These are phyloP conservation scores for Penicillium longicatenatum DNA, from an alignment of 495 filamentous ascomycete genomes.

Conservation along the genomic window DNA sequence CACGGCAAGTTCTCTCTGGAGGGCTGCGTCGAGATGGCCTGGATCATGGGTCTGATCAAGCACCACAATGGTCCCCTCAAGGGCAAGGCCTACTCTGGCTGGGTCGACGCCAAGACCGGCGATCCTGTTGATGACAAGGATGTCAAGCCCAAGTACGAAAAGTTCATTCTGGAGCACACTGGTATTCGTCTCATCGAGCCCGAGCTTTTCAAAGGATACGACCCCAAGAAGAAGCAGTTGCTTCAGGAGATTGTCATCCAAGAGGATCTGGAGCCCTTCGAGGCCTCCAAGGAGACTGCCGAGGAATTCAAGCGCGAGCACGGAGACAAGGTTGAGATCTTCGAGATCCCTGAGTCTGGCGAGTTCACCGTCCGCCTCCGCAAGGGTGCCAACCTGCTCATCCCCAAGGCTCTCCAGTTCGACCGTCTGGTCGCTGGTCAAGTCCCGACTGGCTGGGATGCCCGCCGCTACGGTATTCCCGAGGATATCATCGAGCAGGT, in stretches of 20 bases:
- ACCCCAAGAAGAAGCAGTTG: constrained; percentile 97
- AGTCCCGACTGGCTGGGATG: constrained; percentile 96
- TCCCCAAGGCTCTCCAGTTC: constrained; percentile 95
- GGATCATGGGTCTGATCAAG: constrained; percentile 99
- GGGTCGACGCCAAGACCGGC: constrained; percentile 92
- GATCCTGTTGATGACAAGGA: constrained; percentile 99
- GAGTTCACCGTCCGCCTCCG: constrained; percentile 92
- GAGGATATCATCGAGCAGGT: constrained; percentile 98
- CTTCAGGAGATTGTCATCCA: constrained; percentile 96
- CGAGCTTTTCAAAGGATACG: constrained; percentile 95
- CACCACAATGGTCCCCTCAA: constrained; percentile 99
- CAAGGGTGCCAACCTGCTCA: constrained; percentile 90
- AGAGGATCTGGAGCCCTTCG: constrained; percentile 95
- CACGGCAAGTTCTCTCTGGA: constrained; percentile 95
- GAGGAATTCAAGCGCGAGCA: constrained; percentile 97
- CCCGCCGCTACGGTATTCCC: constrained; percentile 89
- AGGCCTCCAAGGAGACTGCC: constrained; percentile 94
- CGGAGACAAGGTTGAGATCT: constrained; percentile 95
- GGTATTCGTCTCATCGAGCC: constrained; percentile 98
- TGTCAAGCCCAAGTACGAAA: constrained; percentile 94
- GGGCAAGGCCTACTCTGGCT: constrained; percentile 93
- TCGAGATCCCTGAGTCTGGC: constrained; percentile 91
- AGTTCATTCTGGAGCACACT: constrained; percentile 91
- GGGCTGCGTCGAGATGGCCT: constrained; percentile 98
- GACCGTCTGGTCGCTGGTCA: constrained; percentile 97